Percentiles rank a stretch among this genome's conserved stretches.
phyloP scores from a whole-genome alignment of 495 filamentous ascomycete species.

The Pyronema omphalodes region DNA sequence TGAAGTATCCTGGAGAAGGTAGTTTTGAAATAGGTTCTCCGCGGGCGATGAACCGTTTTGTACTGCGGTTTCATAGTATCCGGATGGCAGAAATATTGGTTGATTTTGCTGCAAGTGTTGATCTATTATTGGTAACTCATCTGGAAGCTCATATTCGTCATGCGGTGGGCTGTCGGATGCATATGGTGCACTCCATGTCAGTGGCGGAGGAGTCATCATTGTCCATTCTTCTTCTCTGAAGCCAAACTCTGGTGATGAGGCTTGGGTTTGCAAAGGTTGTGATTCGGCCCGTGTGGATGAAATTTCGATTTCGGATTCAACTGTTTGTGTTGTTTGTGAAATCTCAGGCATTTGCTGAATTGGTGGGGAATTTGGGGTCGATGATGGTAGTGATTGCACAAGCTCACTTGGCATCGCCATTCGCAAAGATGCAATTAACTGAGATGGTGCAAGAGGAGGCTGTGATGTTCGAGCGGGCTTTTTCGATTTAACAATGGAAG shows the following conservation, averaged over 20 bases:
- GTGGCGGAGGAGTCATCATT: neutral
- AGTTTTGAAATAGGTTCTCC: slow-evolving; percentile 15
- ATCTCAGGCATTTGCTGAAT: neutral
- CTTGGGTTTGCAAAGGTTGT: neutral
- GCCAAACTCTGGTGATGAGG: neutral
- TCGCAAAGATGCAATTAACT: too few species aligned
- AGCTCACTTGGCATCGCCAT: neutral
- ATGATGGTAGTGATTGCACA: neutral
- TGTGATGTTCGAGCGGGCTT: neutral
- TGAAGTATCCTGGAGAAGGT: slow-evolving; percentile 9
- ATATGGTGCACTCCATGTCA: neutral
- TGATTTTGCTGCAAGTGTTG: neutral
- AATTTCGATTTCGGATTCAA: neutral
- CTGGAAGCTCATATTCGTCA: neutral
- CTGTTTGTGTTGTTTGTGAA: neutral
- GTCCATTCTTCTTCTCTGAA: neutral
- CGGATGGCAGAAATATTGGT: neutral
- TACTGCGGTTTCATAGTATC: too few species aligned
- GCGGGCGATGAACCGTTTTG: slow-evolving; percentile 3
- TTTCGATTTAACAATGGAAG: neutral
- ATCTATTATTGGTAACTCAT: neutral
- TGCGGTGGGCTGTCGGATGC: neutral
- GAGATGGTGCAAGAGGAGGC: too few species aligned
- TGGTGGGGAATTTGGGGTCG: neutral
- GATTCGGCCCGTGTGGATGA: neutral